Base-by-base conservation (phyloP, 345 rosid species). In the Adansonia digitata region DNA sequence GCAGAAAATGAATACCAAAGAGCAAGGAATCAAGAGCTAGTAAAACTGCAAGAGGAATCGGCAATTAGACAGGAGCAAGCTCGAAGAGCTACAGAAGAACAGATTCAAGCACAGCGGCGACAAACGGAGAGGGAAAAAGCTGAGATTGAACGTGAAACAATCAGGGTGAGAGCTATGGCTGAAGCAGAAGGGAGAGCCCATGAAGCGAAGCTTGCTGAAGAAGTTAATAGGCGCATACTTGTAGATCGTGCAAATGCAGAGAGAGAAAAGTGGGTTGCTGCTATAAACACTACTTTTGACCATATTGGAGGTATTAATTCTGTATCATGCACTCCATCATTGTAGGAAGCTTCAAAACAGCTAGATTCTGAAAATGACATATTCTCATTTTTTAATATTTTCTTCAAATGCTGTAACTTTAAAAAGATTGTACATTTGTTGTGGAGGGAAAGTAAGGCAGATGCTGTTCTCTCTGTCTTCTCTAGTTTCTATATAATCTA, bases 121-220 rank as follows among this genome's bases (percentile, higher is more conserved):
- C 99, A 91, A 75, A 95, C 99, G 0, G 98, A 95, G 89, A 90
- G 92, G 87, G 98, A 95, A 80, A 95, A 90, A 81, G 99, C 99
- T 80, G 97, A 95, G 86, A 89, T 95, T 20, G 98, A 95, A 75
- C 94, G 99, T 71, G 98, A 95, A 84, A 95, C 99, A 73, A 95
- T 95, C 78, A 85, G 91, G 72, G 97, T 93, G 76, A 88, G 83
- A 84, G 94, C 97, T 69, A 91, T 95, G 84, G 99, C 99, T 22
- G 99, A 95, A 82, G 99, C 99, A 71, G 98, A 93, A 87, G 99
- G 97, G 77, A 90, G 99, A 81, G 99, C 98, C 31, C 97, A 92
- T 82, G 99, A 95, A 74, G 93, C 97, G 5, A 95, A 91, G 91
- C 89, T 95, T 56, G 89, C 98, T 73, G 99, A 95, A 78, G 99